Evolutionary conservation across 768 basidiomycete species (phyloP).

Genomic region (Rhizopogon sp.): DNA sequence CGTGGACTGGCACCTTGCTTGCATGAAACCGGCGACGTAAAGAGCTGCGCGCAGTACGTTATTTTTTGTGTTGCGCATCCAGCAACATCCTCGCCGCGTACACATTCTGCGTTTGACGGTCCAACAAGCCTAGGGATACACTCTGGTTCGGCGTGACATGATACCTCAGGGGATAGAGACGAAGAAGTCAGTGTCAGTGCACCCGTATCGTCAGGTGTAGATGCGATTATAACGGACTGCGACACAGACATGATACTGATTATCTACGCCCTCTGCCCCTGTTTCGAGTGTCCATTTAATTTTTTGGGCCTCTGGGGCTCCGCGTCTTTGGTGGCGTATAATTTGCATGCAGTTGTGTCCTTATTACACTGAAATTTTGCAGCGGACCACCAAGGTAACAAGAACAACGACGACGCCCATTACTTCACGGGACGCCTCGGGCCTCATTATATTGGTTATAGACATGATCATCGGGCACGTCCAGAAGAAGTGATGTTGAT

Average conservation of each 20-base stretch:
- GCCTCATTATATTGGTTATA: slow-evolving; percentile 10
- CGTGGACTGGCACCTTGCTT: too few relatives aligned
- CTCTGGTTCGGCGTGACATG: neutral
- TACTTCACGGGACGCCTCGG: neutral
- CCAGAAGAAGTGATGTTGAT: neutral
- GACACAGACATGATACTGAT: too few relatives aligned
- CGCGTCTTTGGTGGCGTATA: slow-evolving; percentile 11
- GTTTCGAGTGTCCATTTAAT: slow-evolving; percentile 2
- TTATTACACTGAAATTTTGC: neutral
- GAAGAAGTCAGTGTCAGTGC: neutral
- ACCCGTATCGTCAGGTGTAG: neutral
- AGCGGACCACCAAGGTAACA: neutral
- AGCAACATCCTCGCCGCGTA: neutral
- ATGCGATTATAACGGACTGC: neutral
- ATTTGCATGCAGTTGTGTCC: slow-evolving; percentile 7
- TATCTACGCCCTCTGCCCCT: slow-evolving; percentile 5
- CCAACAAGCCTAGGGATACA: too few relatives aligned
- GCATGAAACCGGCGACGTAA: too few relatives aligned
- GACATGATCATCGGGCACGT: neutral
- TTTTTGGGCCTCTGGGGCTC: slow-evolving; percentile 8
- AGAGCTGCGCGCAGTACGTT: too few relatives aligned
- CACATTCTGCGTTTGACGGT: too few relatives aligned
- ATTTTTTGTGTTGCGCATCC: neutral
- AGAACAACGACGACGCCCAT: neutral
- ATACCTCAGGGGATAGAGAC: too few relatives aligned